Evolutionary conservation across 495 filamentous ascomycete genomes (phyloP).

Genomic region (Sporormia fimetaria): DNA sequence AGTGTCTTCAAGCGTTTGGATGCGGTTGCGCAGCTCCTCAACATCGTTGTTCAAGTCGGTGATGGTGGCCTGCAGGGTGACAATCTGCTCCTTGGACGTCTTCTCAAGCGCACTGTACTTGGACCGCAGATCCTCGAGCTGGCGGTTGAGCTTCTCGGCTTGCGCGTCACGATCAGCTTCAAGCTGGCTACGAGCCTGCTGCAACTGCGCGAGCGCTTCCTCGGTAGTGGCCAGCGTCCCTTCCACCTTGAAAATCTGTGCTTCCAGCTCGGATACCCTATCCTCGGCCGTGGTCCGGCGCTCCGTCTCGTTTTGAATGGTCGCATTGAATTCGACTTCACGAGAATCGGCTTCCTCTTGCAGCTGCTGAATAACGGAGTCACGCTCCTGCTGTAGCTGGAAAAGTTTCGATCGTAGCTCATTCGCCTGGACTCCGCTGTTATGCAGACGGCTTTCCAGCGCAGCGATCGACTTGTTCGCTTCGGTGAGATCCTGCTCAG

Average conservation of each 20-base stretch:
- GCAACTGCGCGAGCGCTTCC: constrained; percentile 4
- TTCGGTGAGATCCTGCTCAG: constrained; percentile 27
- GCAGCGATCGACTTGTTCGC: constrained; percentile 21
- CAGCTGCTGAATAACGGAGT: constrained; percentile 18
- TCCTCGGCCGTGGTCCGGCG: constrained; percentile 8
- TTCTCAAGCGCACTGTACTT: constrained; percentile 6
- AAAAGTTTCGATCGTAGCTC: constrained; percentile 32
- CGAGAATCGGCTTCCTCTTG: constrained; percentile 16
- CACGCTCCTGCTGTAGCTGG: constrained; percentile 28
- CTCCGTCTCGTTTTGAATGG: constrained; percentile 6
- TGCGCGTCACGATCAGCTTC: constrained; percentile 5
- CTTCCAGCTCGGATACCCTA: neutral
- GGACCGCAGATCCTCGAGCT: constrained; percentile 6
- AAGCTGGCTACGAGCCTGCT: neutral
- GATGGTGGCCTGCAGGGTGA: constrained; percentile 9
- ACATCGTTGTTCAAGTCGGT: constrained; percentile 17
- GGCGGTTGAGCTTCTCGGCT: constrained; percentile 1
- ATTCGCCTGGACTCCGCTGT: constrained; percentile 30
- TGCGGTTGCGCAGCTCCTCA: constrained; percentile 11
- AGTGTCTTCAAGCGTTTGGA: constrained; percentile 13
- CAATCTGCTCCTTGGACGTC: constrained; percentile 6
- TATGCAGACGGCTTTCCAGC: constrained; percentile 23
- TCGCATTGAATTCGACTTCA: constrained; percentile 6
- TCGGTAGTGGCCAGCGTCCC: constrained; percentile 3
- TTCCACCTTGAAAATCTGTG: constrained; percentile 4